Base-by-base conservation (phyloP, 768 basidiomycete genomes). In the Mycena leptocephala region DNA sequence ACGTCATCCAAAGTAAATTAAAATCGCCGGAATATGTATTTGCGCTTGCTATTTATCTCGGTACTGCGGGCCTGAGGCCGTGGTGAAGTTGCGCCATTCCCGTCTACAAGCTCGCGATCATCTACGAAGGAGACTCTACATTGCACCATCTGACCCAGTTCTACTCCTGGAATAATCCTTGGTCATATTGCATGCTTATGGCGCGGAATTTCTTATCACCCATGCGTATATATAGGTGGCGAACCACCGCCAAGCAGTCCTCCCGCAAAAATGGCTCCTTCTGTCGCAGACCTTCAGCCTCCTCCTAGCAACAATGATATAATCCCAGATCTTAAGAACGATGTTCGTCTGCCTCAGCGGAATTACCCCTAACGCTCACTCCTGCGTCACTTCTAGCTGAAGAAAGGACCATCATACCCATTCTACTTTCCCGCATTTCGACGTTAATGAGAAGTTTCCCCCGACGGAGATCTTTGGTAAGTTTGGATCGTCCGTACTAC, bases 401-500 rank as follows among this genome's bases (percentile, higher is more conserved):
- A 70, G 82, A 81, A 88, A 72, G 88, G 84, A 0, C 85, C 87
- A 22, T 85, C 88, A 13, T 89, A 91, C 76, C 90, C 90, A 1
- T 88, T 85, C 80, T 91, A 91, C 81, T 85, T 81, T n/a, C 43
- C 91, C 90, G 8, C 80, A 88, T 78, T 89, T 84, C 77, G 88
- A 91, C 71, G 77, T 83, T 0, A 78, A 82, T 41, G 89, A 91
- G 85, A 91, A 90, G 73, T 91, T 87, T 78, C 86, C 88, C 75
- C 88, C 88, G 18, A 88, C 85, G 28, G 82, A 91, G 74, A 79
- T 89, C 43, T 88, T 89, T 68, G 89, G 89, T 90, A 69, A 11
- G 85, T 53, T 8, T 18, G 4, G 56, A 41, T 20, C 16, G 28
- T 30, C 20, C 37, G 18, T 35, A 28, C 18, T 30, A 53, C 30